phyloP scores from a whole-genome alignment of 2,329 filamentous ascomycete species.

The Microcyclospora tardicrescens region DNA sequence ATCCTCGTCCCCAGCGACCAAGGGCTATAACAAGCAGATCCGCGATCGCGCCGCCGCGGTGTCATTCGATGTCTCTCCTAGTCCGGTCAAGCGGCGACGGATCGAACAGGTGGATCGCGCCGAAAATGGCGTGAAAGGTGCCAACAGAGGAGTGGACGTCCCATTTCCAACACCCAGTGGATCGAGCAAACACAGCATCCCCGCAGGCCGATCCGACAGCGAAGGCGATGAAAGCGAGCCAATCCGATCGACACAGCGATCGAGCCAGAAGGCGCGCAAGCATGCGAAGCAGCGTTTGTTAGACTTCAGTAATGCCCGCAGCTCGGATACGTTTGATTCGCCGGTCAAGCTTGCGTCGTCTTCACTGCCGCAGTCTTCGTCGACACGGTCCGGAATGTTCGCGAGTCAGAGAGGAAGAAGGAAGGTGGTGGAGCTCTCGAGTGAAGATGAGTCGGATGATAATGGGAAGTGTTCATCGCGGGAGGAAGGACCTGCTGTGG shows the following conservation, averaged over 20 bases:
- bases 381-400: slow-evolving; percentile 16
- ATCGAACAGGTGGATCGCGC: slow-evolving; percentile 2
- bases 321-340: slow-evolving; percentile 12
- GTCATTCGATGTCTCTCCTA: slow-evolving; percentile 16
- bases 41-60: slow-evolving; percentile 24
- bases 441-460: slow-evolving; percentile 2
- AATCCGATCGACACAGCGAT: slow-evolving; percentile 10
- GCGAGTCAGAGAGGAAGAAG: slow-evolving; percentile 9
- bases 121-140: slow-evolving; percentile 5
- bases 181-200: neutral
- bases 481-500: slow-evolving; percentile 7
- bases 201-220: neutral
- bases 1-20: slow-evolving; percentile 26
- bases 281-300: slow-evolving; percentile 18
- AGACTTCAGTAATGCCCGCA: slow-evolving; percentile 16
- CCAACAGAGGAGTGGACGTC: slow-evolving; percentile 7
- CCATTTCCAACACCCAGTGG: slow-evolving; percentile 11
- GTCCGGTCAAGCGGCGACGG: slow-evolving; percentile 16
- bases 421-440: slow-evolving; percentile 8
- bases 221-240: slow-evolving; percentile 14
- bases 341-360: slow-evolving; percentile 13
- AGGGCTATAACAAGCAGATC: slow-evolving; percentile 21
- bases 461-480: neutral
- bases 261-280: slow-evolving; percentile 3
- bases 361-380: slow-evolving; percentile 5